Conservation (phyloP, 2,329 filamentous ascomycete genomes). For the Aspergillus sp. region DNA sequence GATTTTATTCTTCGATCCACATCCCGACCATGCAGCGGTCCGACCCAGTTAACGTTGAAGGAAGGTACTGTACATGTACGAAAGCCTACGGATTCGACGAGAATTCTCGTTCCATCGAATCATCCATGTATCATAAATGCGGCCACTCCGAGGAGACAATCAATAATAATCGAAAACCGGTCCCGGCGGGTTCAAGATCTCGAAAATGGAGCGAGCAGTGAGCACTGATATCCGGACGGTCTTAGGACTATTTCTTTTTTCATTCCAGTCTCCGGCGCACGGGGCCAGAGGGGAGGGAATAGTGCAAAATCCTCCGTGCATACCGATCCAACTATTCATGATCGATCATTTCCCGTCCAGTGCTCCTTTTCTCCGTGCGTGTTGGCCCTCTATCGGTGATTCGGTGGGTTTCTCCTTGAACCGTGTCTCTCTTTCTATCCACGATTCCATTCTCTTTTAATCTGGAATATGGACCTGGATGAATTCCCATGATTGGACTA, state of each 20-base stretch:
- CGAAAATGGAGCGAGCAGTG: neutral
- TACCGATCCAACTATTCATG: conserved; percentile 11
- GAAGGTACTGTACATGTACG: neutral
- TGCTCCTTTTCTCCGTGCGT: conserved; percentile 9
- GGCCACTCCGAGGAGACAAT: neutral
- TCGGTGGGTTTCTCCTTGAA: conserved; percentile 5
- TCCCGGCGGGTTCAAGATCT: neutral
- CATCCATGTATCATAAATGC: no score
- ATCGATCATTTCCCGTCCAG: conserved; percentile 19
- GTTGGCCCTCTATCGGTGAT: conserved; percentile 2
- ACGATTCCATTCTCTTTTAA: neutral
- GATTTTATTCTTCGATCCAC: conserved; percentile 28
- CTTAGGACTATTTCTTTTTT: neutral
- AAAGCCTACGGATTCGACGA: neutral
- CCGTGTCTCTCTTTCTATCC: neutral
- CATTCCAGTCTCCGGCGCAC: conserved; percentile 12
- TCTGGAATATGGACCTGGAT: neutral
- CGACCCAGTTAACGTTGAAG: conserved; percentile 32
- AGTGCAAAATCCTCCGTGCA: conserved; percentile 19
- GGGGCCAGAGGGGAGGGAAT: conserved; percentile 14
- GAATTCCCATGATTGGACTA: neutral
- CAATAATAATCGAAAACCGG: neutral
- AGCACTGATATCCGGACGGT: neutral
- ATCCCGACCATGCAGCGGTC: conserved; percentile 39
- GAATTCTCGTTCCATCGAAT: neutral